Percentiles rank a stretch among this genome's conserved stretches.
Conservation (phyloP, 192 early-diverging fungal genomes). For the Coemansia sp. region DNA sequence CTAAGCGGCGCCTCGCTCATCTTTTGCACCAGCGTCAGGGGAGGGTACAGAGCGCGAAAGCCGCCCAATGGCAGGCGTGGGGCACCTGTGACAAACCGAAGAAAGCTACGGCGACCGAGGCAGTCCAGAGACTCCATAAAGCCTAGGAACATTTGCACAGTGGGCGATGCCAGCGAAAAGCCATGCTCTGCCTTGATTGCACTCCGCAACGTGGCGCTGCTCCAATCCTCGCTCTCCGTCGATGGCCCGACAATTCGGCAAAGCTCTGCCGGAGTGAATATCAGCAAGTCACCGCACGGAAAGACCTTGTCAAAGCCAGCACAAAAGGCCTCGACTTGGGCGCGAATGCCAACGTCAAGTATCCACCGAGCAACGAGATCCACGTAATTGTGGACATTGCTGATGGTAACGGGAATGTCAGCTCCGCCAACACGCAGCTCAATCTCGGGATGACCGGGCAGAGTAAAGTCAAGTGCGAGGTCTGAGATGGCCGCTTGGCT, state of each 20-base stretch:
- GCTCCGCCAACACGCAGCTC: slow-evolving; percentile 67
- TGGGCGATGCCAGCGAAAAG: slow-evolving; percentile 68
- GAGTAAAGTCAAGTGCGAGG: slow-evolving; percentile 83
- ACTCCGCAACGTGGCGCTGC: slow-evolving; percentile 63
- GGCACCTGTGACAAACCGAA: slow-evolving; percentile 88
- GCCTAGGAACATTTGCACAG: slow-evolving; percentile 66
- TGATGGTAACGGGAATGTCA: slow-evolving; percentile 72
- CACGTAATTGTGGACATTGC: slow-evolving; percentile 83
- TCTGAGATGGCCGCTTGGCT: slow-evolving; percentile 58
- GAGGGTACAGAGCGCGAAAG: slow-evolving; percentile 77
- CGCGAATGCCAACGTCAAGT: slow-evolving; percentile 64
- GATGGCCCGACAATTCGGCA: slow-evolving; percentile 67
- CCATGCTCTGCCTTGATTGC: slow-evolving; percentile 87
- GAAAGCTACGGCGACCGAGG: slow-evolving; percentile 72
- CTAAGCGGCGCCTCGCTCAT: slow-evolving; percentile 62
- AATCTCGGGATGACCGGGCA: slow-evolving; percentile 77
- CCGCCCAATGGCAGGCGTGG: slow-evolving; percentile 91
- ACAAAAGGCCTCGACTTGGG: slow-evolving; percentile 78
- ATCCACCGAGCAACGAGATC: slow-evolving; percentile 66
- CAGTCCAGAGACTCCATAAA: slow-evolving; percentile 69
- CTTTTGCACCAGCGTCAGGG: slow-evolving; percentile 89
- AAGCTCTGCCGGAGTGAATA: slow-evolving; percentile 76
- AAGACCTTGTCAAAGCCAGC: slow-evolving; percentile 85
- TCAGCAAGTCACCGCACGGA: slow-evolving; percentile 64
- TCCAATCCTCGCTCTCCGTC: slow-evolving; percentile 76